Evolutionary conservation across 805 yeast genomes (phyloP).

Genomic region (Candida ovalis): DNA sequence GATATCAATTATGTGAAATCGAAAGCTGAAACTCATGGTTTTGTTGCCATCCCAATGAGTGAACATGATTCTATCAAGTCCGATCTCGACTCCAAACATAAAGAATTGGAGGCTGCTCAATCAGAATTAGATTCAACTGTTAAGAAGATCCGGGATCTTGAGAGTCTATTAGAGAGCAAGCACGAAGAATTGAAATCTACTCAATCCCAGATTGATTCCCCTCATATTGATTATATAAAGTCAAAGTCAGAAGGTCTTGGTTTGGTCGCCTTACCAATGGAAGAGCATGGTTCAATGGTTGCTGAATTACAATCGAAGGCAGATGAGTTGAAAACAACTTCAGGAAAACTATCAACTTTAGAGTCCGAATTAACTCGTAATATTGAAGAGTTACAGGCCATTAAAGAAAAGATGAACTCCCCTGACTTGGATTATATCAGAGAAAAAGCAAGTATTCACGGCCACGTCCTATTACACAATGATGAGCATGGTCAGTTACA

Average conservation of each 20-base stretch:
- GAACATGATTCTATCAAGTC: slow-evolving; percentile 11
- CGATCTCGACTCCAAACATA: slow-evolving; percentile 6
- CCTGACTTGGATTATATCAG: slow-evolving; percentile 32
- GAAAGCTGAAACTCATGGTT: slow-evolving; percentile 27
- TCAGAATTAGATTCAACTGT: neutral
- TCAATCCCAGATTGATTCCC: slow-evolving; percentile 20
- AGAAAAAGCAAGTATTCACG: slow-evolving; percentile 26
- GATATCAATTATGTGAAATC: slow-evolving; percentile 24
- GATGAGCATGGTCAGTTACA: slow-evolving; percentile 13
- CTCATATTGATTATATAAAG: slow-evolving; percentile 29
- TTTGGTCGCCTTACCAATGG: slow-evolving; percentile 19
- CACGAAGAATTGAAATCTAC: slow-evolving; percentile 1
- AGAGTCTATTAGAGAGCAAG: neutral
- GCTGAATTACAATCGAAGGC: neutral
- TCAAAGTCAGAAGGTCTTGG: slow-evolving; percentile 28
- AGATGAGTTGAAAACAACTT: slow-evolving; percentile 5
- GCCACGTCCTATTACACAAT: slow-evolving; percentile 25
- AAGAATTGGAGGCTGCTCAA: neutral
- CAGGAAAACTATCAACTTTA: neutral
- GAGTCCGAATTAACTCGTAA: neutral
- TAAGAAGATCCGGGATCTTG: neutral
- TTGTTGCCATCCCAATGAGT: slow-evolving; percentile 19
- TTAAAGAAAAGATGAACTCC: slow-evolving; percentile 15
- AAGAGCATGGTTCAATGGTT: slow-evolving; percentile 9
- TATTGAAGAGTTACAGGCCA: slow-evolving; percentile 8